A percentile compares a stretch with the other conserved stretches of the same genome.
These are phyloP conservation scores for Rutidosis leptorrhynchoides DNA, from an alignment of 129 eudicot species.

Conservation along the genomic window DNA sequence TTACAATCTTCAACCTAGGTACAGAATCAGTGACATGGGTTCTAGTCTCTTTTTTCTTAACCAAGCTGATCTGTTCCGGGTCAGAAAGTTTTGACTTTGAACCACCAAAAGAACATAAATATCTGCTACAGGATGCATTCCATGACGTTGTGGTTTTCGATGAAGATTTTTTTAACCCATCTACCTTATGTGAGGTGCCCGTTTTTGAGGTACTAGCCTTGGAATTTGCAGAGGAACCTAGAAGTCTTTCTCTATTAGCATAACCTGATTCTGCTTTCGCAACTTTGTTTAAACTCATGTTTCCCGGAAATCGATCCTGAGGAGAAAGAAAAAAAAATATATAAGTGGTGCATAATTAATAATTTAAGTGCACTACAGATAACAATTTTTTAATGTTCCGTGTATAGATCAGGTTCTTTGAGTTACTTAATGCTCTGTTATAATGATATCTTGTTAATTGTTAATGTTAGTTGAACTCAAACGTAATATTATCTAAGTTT, in stretches of 20 bases:
- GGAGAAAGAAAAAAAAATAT: too few species aligned
- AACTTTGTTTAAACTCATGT: too few species aligned
- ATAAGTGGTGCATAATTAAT: too few species aligned
- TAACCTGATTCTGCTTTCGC: too few species aligned
- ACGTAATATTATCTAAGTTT: neutral
- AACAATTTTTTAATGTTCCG: too few species aligned
- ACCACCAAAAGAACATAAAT: neutral
- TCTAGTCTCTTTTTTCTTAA: neutral
- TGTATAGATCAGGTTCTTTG: too few species aligned
- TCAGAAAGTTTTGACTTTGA: slow-evolving; percentile 8
- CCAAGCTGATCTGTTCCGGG: neutral
- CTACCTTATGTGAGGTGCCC: neutral
- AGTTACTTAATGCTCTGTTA: too few species aligned
- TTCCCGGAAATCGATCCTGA: too few species aligned
- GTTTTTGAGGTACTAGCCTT: neutral
- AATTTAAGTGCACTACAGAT: too few species aligned
- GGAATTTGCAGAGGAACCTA: too few species aligned
- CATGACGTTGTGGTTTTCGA: slow-evolving; percentile 1
- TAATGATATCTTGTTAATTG: too few species aligned
- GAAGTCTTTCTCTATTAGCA: too few species aligned
- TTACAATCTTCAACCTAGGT: neutral
- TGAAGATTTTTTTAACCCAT: slow-evolving; percentile 5
- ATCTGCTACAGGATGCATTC: slow-evolving; percentile 1
- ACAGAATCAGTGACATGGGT: neutral
- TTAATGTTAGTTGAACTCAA: neutral